Evolutionary conservation across 495 filamentous ascomycete genomes (phyloP), one percentile per base, ranked within the genome.

Genomic region (Xylaria acuta): DNA sequence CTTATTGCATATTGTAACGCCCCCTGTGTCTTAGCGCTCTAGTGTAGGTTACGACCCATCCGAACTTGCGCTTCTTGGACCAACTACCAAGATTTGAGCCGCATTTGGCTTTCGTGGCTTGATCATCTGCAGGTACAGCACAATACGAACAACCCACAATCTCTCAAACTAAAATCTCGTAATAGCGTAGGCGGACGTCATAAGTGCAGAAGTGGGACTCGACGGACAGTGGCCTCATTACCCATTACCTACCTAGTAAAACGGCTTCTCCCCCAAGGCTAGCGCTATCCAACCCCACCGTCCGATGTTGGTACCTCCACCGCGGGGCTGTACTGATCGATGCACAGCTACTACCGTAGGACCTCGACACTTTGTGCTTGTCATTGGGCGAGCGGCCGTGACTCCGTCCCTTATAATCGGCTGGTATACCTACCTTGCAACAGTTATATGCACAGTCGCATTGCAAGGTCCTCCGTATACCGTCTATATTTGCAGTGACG

Each of bases 251-350:
- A n/a, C n/a, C n/a, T n/a, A n/a, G n/a, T n/a, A 51, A 51, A n/a
- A 30, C 9, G 27, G 27, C 27, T 56, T 56, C 53, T 56, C 4
- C 53, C 27, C 36, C 32, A 32, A 7, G 22, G 51, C 22, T 56
- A 56, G 53, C 53, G 53, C 53, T 16, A 32, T 32, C 27, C 6
- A 56, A 56, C 53, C 53, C 53, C 53, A 27, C 53, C 27, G 53
- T 56, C 12, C 11, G 49, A 53, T 53, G 49, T 25, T 25, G 8
- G 22, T 27, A 27, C 1, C 12, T 14, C 14, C 53, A 56, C 27
- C 53, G 53, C 53, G 53, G 53, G 53, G 53, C 53, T 54, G 51
- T 54, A 54, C 25, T 27, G 51, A 54, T 27, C 22, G 51, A 54
- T 54, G 51, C 51, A 5, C 51, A 54, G 25, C 11, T 54, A 27